Base-by-base conservation (phyloP, 1,139 yeast species). In the Chernovozyma sophiae-reginae region DNA sequence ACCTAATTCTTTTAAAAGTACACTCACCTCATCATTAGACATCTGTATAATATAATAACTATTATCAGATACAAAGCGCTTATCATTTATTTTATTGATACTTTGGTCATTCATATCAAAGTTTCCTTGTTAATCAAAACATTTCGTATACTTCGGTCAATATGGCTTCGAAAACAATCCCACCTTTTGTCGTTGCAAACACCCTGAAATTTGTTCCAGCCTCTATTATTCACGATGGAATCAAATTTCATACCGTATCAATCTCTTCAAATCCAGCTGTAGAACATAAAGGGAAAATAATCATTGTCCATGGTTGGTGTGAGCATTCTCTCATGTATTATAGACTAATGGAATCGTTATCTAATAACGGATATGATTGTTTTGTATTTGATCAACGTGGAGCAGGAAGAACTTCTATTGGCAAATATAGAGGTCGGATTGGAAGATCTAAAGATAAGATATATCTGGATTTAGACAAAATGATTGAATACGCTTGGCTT, bases 231-330 rank as follows among this genome's bases (percentile, higher is more conserved):
- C 44, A 43, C 32, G 51, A 44, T 20, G 38, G 40, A 14, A 45
- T 53, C 25, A 27, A 37, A 6, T 53, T 52, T 34, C 40, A 49
- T 27, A 43, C 53, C 12, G 40, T 46, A 18, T 36, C 41, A 12
- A 38, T 44, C 25, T 20, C 35, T 1, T 31, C 39, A 3, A 31
- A 25, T 11, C 19, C 17, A 12, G 10, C 6, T 10, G 23, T 20
- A 20, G 10, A 20, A 10, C 23, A 35, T 12, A 36, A 30, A 31
- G 58, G 59, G 3, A 45, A 41, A 32, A 31, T 53, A 3, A 30
- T 55, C 8, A 38, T 55, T 7, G 32, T 53, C 4, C 60, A 55
- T 39, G 60, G 59, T 3, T 55, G 56, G 56, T 45, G 55, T 32
- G 60, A 55, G 35, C 55, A 52, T 31, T 18, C 47, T 3, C 18